phyloP scores from a whole-genome alignment of 2,329 filamentous ascomycete species.

The Colletotrichum camelliae region DNA sequence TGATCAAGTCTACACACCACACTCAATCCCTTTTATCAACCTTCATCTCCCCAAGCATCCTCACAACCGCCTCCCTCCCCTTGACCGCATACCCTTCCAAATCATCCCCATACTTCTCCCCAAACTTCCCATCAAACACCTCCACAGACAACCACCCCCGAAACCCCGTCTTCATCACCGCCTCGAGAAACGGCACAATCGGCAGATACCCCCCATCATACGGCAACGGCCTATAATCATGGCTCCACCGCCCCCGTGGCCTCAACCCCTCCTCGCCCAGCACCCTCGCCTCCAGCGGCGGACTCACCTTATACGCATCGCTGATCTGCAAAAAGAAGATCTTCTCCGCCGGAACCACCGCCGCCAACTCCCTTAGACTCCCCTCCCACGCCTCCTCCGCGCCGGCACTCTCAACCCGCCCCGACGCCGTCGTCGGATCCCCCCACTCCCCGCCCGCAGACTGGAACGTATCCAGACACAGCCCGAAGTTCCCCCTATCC shows the following conservation, averaged over 20 bases:
- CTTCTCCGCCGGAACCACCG: conserved; percentile 66
- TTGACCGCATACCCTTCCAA: conserved; percentile 29
- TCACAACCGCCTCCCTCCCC: conserved; percentile 19
- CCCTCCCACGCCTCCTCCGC: conserved; percentile 51
- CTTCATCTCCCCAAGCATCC: conserved; percentile 12
- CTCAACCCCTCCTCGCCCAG: conserved; percentile 57
- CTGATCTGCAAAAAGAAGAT: conserved; percentile 79
- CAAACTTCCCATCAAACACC: conserved; percentile 46
- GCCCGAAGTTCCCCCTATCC: conserved; percentile 69
- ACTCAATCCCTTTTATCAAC: conserved; percentile 1
- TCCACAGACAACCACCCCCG: conserved; percentile 72
- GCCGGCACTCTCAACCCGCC: conserved; percentile 55
- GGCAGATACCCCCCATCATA: conserved; percentile 76
- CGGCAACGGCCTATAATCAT: conserved; percentile 72
- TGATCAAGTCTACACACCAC: too few relatives aligned
- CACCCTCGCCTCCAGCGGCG: conserved; percentile 55
- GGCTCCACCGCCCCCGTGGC: conserved; percentile 73
- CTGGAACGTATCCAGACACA: conserved; percentile 83
- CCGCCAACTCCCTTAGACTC: conserved; percentile 62
- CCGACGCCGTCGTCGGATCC: conserved; percentile 70
- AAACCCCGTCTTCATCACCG: conserved; percentile 72
- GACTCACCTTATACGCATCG: conserved; percentile 70
- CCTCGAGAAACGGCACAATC: conserved; percentile 66
- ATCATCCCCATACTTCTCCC: conserved; percentile 34
- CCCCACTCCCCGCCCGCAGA: conserved; percentile 75